Conservation (phyloP, 306 rosid genomes). For the Crataegus laevigata region DNA sequence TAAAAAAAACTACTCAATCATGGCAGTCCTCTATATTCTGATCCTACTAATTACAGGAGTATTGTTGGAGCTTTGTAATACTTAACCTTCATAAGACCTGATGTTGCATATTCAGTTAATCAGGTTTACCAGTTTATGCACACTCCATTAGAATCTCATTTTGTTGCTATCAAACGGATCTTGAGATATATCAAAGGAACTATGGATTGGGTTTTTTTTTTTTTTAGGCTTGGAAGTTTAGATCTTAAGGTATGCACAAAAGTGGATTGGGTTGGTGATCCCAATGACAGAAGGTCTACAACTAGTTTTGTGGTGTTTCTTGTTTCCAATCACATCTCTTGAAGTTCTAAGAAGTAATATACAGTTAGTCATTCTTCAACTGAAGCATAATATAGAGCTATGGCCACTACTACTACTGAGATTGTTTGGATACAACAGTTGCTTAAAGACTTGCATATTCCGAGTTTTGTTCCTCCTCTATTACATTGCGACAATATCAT, state of each 20-base stretch:
- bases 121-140: background rate
- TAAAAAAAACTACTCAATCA: no score
- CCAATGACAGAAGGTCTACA: no score
- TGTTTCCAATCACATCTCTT: background rate
- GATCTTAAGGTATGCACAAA: no score
- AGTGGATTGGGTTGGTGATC: no score
- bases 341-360: background rate
- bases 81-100: background rate
- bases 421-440: background rate
- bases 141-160: background rate
- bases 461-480: background rate
- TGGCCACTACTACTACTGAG: no score
- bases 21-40: no score
- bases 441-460: background rate
- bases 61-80: background rate
- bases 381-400: background rate
- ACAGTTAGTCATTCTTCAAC: background rate
- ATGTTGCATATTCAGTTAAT: no score
- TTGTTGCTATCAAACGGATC: background rate
- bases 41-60: background rate
- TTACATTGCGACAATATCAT: background rate
- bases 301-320: background rate
- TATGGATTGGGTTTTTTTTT: no score
- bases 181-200: background rate
- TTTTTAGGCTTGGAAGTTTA: no score